These are phyloP conservation scores for Rostrohypoxylon terebratum DNA, from an alignment of 495 filamentous ascomycete species.

Conservation along the genomic window DNA sequence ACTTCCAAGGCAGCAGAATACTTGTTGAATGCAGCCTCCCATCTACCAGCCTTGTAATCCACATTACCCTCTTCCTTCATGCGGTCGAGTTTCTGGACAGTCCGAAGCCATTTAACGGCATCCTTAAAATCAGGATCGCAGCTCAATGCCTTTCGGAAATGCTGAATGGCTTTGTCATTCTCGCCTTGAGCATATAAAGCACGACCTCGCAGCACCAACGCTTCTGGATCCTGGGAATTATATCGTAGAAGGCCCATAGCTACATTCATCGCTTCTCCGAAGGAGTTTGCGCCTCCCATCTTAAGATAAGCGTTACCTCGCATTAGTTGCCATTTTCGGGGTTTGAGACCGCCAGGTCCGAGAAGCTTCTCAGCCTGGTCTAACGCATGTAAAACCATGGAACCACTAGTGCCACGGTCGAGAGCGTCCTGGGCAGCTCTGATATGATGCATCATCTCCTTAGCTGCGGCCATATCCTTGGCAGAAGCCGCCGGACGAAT, in stretches of 20 bases:
- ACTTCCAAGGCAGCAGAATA: conserved; percentile 87
- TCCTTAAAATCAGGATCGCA: conserved; percentile 93
- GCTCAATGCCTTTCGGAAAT: conserved; percentile 87
- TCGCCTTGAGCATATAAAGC: conserved; percentile 92
- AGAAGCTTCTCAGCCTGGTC: conserved; percentile 87
- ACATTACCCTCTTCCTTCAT: conserved; percentile 95
- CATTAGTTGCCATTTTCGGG: conserved; percentile 93
- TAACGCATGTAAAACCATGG: conserved; percentile 91
- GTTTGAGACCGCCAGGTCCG: conserved; percentile 76
- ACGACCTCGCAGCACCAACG: conserved; percentile 86
- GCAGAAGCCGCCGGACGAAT: conserved; percentile 81
- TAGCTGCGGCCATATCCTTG: conserved; percentile 82
- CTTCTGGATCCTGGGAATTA: conserved; percentile 93
- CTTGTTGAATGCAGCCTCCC: conserved; percentile 81
- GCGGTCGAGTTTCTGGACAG: conserved; percentile 88
- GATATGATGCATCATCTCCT: conserved; percentile 85
- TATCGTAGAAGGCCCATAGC: conserved; percentile 85
- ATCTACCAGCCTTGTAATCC: conserved; percentile 87
- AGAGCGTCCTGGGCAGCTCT: conserved; percentile 82
- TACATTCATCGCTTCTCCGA: conserved; percentile 91
- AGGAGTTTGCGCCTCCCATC: conserved; percentile 88
- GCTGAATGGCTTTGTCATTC: conserved; percentile 92
- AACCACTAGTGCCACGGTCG: conserved; percentile 76
- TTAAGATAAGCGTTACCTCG: conserved; percentile 93
- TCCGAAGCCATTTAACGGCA: conserved; percentile 83